These are phyloP conservation scores for Fraxinus velutina DNA, from an alignment of 305 asterid species.

Conservation along the genomic window DNA sequence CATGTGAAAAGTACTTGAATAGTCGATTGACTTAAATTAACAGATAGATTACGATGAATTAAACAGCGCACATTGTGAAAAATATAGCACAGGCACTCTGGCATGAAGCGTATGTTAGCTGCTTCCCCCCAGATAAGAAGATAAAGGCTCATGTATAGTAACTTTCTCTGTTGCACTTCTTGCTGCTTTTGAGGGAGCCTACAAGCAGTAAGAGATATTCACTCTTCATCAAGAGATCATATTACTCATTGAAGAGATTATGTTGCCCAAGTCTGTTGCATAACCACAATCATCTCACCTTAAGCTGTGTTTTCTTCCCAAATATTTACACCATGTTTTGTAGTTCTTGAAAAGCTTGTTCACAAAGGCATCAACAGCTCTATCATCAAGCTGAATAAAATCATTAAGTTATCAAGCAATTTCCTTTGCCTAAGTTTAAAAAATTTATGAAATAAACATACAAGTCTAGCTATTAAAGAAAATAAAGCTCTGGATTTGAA, in stretches of 20 bases:
- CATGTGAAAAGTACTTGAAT: conserved; percentile 8
- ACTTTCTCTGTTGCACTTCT: conserved; percentile 88
- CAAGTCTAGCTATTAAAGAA: conserved; percentile 3
- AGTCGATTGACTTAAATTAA: conserved; percentile 10
- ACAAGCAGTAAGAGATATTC: conserved; percentile 21
- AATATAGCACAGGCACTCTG: conserved; percentile 98
- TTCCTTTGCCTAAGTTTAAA: conserved; percentile 19
- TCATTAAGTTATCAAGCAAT: conserved; percentile 12
- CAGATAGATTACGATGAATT: conserved; percentile 21
- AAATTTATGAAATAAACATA: conserved; percentile 1
- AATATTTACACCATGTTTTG: conserved; percentile 95
- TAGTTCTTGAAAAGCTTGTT: conserved; percentile 93
- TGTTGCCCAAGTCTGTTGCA: conserved; percentile 5
- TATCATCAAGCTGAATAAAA: conserved; percentile 77
- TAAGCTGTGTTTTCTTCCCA: conserved; percentile 92
- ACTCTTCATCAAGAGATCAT: conserved; percentile 17
- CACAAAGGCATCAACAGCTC: conserved; percentile 92
- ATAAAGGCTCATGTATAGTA: conserved; percentile 95
- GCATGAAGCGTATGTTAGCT: conserved; percentile 93
- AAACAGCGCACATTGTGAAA: conserved; percentile 81
- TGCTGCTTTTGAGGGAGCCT: conserved; percentile 89
- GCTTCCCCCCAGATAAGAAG: conserved; percentile 99
- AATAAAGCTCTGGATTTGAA: not conserved
- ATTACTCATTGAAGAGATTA: conserved; percentile 11
- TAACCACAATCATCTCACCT: conserved; percentile 47